These are phyloP conservation scores for Hyparrhenia diplandra DNA, from an alignment of 176 grass and related monocot species.

Conservation along the genomic window DNA sequence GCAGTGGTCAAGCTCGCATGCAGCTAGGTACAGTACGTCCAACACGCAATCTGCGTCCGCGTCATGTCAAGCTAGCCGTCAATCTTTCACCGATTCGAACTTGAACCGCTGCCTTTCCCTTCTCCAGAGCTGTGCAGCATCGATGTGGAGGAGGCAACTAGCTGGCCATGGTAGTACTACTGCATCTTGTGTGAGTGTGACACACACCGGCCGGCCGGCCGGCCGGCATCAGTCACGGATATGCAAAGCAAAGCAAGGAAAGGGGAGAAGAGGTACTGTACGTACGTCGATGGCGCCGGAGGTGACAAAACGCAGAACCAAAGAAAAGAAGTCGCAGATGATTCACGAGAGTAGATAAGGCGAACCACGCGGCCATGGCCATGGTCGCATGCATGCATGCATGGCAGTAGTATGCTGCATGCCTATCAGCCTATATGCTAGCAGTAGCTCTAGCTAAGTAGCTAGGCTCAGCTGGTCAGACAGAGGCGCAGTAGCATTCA, in stretches of 20 bases:
- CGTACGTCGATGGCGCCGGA: neutral
- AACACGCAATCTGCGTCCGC: too few species aligned
- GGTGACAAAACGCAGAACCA: neutral
- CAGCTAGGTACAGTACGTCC: too few species aligned
- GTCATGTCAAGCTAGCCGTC: too few species aligned
- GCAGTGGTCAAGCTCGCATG: neutral
- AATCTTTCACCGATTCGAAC: constrained; percentile 13
- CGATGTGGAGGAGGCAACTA: neutral
- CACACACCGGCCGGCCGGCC: too few species aligned
- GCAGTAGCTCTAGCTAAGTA: too few species aligned
- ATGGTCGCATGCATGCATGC: neutral
- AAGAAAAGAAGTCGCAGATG: neutral
- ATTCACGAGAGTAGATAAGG: constrained; percentile 17
- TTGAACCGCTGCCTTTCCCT: neutral
- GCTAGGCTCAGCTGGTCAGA: constrained; percentile 1
- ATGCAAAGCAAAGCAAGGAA: too few species aligned
- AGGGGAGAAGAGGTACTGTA: neutral
- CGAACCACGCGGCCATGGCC: neutral
- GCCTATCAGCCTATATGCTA: neutral
- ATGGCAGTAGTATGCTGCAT: neutral
- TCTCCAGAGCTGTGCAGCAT: neutral
- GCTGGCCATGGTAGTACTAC: neutral
- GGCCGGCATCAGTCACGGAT: too few species aligned
- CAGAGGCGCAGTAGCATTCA: neutral
- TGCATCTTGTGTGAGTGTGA: neutral